Base-by-base conservation (phyloP, 768 basidiomycete genomes). In the Glaciozyma martinii region DNA sequence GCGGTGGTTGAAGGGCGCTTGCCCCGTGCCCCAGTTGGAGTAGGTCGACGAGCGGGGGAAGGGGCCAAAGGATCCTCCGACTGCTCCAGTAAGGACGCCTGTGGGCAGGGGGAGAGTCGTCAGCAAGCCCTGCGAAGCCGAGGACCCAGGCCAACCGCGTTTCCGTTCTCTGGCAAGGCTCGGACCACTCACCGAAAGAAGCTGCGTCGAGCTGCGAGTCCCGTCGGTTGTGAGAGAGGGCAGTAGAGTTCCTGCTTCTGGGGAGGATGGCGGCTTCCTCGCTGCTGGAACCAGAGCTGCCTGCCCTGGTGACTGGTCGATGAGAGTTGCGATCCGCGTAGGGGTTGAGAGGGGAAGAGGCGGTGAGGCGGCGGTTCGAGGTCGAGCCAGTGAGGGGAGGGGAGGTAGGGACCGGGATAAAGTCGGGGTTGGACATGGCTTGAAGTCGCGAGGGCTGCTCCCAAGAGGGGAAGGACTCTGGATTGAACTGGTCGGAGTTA, bases 31-130 rank as follows among this genome's bases (percentile, higher is more conserved):
- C 29, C 27, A 30, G 18, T 56, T 21, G 5, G 62, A 61, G 57
- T 66, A 70, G 27, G 68, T 60, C 1, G 68, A 70, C 7, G 68
- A 70, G n/a, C 68, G 59, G 3, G 68, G 68, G 58, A 70, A 70
- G 3, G 68, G 68, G 12, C 68, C 68, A 57, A 59, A 68, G 2
- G 42, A 43, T 13, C 60, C 63, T 49, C 68, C 68, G 32, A 70
- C 66, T 0, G 65, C 60, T 8, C 68, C 68, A 3, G 62, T 62
- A 3, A 70, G 50, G 10, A 70, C 65, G 33, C 65, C 68, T 70
- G 60, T 18, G 19, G 3, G n/a, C 25, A 8, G 25, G 21, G n/a
- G n/a, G 49, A 3, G 25, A 5, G 49, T n/a, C 9, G 12, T 16
- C 4, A 23, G 42, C 13, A 3, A 18, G n/a, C n/a, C n/a, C n/a